Evolutionary conservation across 495 filamentous ascomycete genomes (phyloP).

Genomic region (Filosporella fistucella): DNA sequence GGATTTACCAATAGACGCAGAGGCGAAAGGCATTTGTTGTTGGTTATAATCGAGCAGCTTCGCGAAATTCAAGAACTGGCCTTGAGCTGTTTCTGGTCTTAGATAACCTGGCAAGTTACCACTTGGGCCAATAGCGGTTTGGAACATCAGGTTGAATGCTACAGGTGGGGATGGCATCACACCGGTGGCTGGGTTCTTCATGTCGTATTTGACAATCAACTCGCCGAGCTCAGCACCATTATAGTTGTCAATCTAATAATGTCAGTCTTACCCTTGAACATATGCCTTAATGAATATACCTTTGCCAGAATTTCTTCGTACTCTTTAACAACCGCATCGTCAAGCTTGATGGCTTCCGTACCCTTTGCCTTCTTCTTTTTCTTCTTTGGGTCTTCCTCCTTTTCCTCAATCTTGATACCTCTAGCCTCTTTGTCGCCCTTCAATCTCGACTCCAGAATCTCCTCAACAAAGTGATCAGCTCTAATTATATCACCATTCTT

Average conservation of each 20-base stretch:
- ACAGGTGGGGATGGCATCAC: slow-evolving; percentile 57
- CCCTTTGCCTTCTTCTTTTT: slow-evolving; percentile 55
- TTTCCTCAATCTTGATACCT: slow-evolving; percentile 60
- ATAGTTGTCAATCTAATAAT: slow-evolving; percentile 64
- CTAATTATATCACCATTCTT: slow-evolving; percentile 95
- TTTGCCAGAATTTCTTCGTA: slow-evolving; percentile 69
- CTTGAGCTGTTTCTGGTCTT: slow-evolving; percentile 71
- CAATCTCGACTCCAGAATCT: slow-evolving; percentile 78
- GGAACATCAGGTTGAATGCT: slow-evolving; percentile 78
- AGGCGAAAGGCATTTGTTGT: slow-evolving; percentile 69
- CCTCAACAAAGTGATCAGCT: slow-evolving; percentile 93
- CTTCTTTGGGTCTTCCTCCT: slow-evolving; percentile 52
- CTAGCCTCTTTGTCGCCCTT: slow-evolving; percentile 54
- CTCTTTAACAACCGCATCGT: slow-evolving; percentile 62
- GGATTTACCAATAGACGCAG: slow-evolving; percentile 72
- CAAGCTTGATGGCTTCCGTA: slow-evolving; percentile 54
- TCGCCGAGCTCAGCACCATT: slow-evolving; percentile 63
- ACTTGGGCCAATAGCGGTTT: slow-evolving; percentile 67
- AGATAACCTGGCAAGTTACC: slow-evolving; percentile 54
- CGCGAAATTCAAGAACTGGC: slow-evolving; percentile 69
- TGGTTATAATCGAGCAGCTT: slow-evolving; percentile 80
- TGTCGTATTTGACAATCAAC: slow-evolving; percentile 67
- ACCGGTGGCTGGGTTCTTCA: slow-evolving; percentile 61
- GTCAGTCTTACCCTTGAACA: slow-evolving; percentile 2
- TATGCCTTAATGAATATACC: slow-evolving; percentile 20